Conservation (phyloP, 108 stramenopile species). For the Conticribra guillardii region DNA sequence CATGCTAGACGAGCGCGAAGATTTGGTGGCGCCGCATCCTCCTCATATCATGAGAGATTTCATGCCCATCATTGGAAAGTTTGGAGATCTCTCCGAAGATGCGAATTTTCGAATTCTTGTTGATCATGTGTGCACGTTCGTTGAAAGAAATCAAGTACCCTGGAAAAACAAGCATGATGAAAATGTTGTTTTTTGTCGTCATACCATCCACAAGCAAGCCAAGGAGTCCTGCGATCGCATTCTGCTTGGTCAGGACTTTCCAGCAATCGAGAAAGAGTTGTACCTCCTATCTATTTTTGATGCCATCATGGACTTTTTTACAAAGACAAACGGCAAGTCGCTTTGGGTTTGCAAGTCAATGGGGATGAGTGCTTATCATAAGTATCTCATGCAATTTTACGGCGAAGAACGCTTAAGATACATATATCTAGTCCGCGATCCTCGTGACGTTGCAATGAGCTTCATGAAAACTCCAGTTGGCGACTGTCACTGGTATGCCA, state of each 20-base stretch:
- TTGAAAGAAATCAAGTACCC: slow-evolving; percentile 51
- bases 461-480: slow-evolving; percentile 54
- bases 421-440: slow-evolving; percentile 50
- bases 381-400: slow-evolving; percentile 39
- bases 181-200: slow-evolving; percentile 23
- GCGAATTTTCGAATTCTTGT: slow-evolving; percentile 29
- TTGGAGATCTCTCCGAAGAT: slow-evolving; percentile 27
- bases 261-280: slow-evolving; percentile 2
- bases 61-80: slow-evolving; percentile 30
- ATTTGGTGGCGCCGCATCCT: slow-evolving; percentile 34
- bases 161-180: slow-evolving; percentile 37
- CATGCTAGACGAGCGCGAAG: slow-evolving; percentile 35
- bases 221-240: background rate
- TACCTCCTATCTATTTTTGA: slow-evolving; percentile 47
- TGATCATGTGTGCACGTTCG: slow-evolving; percentile 52
- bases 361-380: slow-evolving; percentile 44
- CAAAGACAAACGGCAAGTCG: slow-evolving; percentile 41
- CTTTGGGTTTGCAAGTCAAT: slow-evolving; percentile 50
- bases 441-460: slow-evolving; percentile 46
- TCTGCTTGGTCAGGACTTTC: slow-evolving; percentile 1
- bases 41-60: slow-evolving; percentile 46
- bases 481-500: slow-evolving; percentile 43
- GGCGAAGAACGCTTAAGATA: slow-evolving; percentile 41
- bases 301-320: slow-evolving; percentile 29
- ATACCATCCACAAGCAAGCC: slow-evolving; percentile 2